These are phyloP conservation scores for Pythium sukuiense DNA, from an alignment of 352 stramenopile species.

Conservation along the genomic window DNA sequence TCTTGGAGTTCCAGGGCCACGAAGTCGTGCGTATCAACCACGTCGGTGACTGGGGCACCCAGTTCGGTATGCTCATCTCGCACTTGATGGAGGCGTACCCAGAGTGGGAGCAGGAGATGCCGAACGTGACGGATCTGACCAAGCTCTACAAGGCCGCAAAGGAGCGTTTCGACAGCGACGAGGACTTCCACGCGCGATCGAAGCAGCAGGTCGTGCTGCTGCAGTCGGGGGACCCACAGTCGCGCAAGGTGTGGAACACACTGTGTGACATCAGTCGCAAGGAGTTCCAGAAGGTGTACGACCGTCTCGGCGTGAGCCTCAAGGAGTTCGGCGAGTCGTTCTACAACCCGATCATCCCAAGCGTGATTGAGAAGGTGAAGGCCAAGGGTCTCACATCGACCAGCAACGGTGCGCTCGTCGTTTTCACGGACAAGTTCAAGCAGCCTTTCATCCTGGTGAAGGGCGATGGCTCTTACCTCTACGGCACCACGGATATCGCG, in stretches of 20 bases:
- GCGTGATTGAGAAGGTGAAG: constrained; percentile 88
- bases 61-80: constrained; percentile 99
- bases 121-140: constrained; percentile 97
- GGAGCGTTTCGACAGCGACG: constrained; percentile 96
- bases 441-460: constrained; percentile 88
- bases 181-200: constrained; percentile 95
- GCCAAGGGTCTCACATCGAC: constrained; percentile 86
- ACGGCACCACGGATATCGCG: constrained; percentile 85
- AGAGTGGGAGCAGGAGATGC: constrained; percentile 89
- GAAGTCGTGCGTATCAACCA: constrained; percentile 85
- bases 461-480: constrained; percentile 84
- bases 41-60: constrained; percentile 87
- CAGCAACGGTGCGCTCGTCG: constrained; percentile 87
- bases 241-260: constrained; percentile 79
- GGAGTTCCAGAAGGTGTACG: constrained; percentile 88
- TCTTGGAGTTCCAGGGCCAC: constrained; percentile 87
- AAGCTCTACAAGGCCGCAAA: constrained; percentile 90
- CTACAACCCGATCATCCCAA: constrained; percentile 86
- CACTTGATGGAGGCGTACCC: constrained; percentile 98
- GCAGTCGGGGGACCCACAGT: constrained; percentile 92
- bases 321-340: constrained; percentile 86
- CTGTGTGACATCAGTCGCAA: constrained; percentile 83
- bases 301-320: constrained; percentile 71
- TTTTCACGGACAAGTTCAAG: constrained; percentile 93
- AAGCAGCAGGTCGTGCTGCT: constrained; percentile 98